These are phyloP conservation scores for Clathrospora elynae DNA, from an alignment of 2,329 filamentous ascomycete species.

Conservation along the genomic window DNA sequence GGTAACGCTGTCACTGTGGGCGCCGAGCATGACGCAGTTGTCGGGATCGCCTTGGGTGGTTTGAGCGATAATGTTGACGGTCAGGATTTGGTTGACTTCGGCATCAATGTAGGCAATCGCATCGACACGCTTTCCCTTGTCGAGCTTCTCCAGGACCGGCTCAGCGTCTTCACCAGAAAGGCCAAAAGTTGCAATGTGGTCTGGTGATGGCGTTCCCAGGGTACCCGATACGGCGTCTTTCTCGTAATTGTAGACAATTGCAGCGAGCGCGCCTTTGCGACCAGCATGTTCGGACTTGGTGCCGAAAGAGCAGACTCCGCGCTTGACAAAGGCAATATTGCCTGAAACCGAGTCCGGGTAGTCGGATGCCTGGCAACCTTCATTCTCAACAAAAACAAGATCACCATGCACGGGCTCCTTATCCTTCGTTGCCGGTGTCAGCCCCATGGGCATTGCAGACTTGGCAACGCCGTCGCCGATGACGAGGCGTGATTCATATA, in stretches of 20 bases:
- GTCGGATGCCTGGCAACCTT: constrained; percentile 54
- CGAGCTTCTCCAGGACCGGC: constrained; percentile 56
- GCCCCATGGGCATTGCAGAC: constrained; percentile 43
- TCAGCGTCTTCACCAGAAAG: constrained; percentile 67
- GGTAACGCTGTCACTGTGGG: constrained; percentile 49
- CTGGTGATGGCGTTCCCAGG: constrained; percentile 64
- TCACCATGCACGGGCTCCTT: constrained; percentile 46
- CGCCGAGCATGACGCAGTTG: constrained; percentile 50
- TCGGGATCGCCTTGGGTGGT: constrained; percentile 47
- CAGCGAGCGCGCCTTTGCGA: constrained; percentile 71
- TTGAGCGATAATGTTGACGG: constrained; percentile 51
- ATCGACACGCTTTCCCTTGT: constrained; percentile 54
- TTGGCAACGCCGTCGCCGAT: constrained; percentile 42
- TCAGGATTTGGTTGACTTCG: constrained; percentile 56
- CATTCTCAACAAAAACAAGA: constrained; percentile 42
- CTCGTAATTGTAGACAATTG: constrained; percentile 77
- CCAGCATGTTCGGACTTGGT: constrained; percentile 73
- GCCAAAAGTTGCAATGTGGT: constrained; percentile 72
- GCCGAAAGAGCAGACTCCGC: constrained; percentile 75
- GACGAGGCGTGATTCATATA: constrained; percentile 46
- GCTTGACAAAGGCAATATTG: constrained; percentile 72
- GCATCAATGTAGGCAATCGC: constrained; percentile 55
- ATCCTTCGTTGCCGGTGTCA: constrained; percentile 46
- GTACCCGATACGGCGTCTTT: constrained; percentile 67
- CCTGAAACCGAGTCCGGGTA: constrained; percentile 65